Base-by-base conservation (phyloP, 805 yeast genomes). In the Candida nonsorbophila region DNA sequence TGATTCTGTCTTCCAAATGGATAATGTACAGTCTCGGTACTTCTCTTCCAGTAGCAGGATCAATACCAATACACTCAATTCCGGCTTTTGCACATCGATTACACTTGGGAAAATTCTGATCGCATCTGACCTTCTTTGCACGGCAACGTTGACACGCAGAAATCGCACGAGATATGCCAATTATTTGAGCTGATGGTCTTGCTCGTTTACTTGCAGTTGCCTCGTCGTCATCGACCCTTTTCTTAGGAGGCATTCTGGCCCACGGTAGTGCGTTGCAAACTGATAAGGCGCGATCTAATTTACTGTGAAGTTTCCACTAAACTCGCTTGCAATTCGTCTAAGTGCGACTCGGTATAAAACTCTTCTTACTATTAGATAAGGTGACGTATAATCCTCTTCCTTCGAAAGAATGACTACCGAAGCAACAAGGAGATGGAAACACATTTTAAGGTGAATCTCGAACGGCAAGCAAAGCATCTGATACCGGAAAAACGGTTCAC, bases 121-220 rank as follows among this genome's bases (percentile, higher is more conserved):
- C 83, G 51, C 88, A 81, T 41, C 69, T 69, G 32, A 77, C 68
- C 47, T 81, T 81, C 41, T 79, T 74, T 30, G 55, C 49, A 11
- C 95, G 71, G 45, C 96, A 87, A 32, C 95, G 60, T 44, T 81
- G 82, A 49, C 96, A 87, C 1, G 95, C 94, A 0, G 85, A 72
- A n/a, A 82, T 78, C 0, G 85, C 67, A 30, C 87, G 59, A 3
- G 85, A 67, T 13, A 77, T 64, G 4, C 73, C 71, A 11, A 64
- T 25, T 11, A 35, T 26, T 11, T 22, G 24, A 6, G 37, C 25
- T 4, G 34, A 24, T 11, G 29, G 33, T 14, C 27, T 27, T 16
- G 17, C 10, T n/a, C 6, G 3, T 15, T 33, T 33, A 12, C 18
- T 14, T 6, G 26, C 9, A 13, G 6, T 23, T 6, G 7, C 7